phyloP scores from a whole-genome alignment of 2,329 filamentous ascomycete species.

The Colletotrichum coccodes region DNA sequence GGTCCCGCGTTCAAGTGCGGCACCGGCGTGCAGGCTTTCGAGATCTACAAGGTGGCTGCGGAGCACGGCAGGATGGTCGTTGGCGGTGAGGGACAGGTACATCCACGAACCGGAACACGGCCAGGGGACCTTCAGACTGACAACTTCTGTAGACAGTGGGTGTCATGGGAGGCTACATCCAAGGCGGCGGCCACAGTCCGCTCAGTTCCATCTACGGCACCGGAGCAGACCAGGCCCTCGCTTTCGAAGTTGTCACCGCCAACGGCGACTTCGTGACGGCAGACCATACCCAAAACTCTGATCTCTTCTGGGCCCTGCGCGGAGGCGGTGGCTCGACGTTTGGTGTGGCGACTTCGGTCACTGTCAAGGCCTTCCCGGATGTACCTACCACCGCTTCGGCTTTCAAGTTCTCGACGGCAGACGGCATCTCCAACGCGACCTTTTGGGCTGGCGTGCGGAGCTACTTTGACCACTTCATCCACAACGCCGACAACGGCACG shows the following conservation, averaged over 20 bases:
- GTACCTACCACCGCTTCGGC: background rate
- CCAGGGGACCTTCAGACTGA: background rate
- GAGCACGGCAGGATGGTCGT: conserved; percentile 4
- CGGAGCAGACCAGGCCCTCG: conserved; percentile 67
- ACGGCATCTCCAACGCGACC: conserved; percentile 16
- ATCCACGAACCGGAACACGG: background rate
- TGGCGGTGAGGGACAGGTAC: conserved; percentile 14
- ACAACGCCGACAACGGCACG: conserved; percentile 15
- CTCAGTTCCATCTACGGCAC: conserved; percentile 65
- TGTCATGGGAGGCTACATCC: conserved; percentile 66
- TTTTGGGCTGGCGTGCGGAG: conserved; percentile 17
- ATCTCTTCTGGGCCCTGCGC: conserved; percentile 72
- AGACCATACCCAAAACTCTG: conserved; percentile 55
- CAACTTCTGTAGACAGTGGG: conserved; percentile 56
- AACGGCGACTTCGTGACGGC: conserved; percentile 59
- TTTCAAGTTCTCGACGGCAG: conserved; percentile 18
- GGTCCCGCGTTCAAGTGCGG: conserved; percentile 17
- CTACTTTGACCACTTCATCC: conserved; percentile 21
- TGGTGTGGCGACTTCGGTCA: conserved; percentile 15
- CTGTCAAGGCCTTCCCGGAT: conserved; percentile 15
- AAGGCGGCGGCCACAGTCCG: conserved; percentile 68
- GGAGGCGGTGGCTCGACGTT: conserved; percentile 60
- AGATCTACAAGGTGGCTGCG: conserved; percentile 8
- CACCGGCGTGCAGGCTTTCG: background rate
- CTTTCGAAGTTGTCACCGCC: conserved; percentile 64